A percentile compares a stretch with the other conserved stretches of the same genome.
Evolutionary conservation across 2,329 filamentous ascomycete genomes (phyloP).

Genomic region (Ophiocordyceps camponoti-leonardi): DNA sequence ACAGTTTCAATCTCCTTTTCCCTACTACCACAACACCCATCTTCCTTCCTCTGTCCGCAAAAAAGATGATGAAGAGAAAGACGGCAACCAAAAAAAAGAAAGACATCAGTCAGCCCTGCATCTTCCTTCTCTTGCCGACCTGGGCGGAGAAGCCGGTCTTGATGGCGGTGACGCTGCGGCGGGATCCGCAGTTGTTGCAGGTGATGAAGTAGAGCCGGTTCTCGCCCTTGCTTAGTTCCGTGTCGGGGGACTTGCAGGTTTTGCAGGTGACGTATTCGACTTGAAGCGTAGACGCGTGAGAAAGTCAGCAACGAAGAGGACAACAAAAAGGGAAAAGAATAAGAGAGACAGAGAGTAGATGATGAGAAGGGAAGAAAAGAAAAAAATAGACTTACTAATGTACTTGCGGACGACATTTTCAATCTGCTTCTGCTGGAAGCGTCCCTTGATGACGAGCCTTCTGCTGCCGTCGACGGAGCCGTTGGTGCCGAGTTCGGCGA

Average conservation of each 20-base stretch:
- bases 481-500: constrained; percentile 93
- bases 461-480: constrained; percentile 88
- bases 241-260: constrained; percentile 88
- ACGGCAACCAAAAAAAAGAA: too few species aligned
- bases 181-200: constrained; percentile 66
- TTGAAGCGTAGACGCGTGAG: too few species aligned
- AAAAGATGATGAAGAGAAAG: too few species aligned
- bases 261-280: constrained; percentile 99
- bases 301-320: neutral
- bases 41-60: too few species aligned
- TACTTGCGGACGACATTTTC: constrained; percentile 94
- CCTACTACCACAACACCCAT: too few species aligned
- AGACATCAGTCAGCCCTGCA: constrained; percentile 51
- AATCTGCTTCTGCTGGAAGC: constrained; percentile 99
- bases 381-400: constrained; percentile 47
- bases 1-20: too few species aligned
- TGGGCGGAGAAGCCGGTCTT: constrained; percentile 99
- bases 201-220: constrained; percentile 98
- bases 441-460: constrained; percentile 94
- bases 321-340: neutral
- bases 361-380: neutral
- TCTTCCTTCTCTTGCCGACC: constrained; percentile 96
- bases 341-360: neutral
- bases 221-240: constrained; percentile 95
- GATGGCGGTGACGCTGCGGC: constrained; percentile 89